These are phyloP conservation scores for Schizonepeta tenuifolia DNA, from an alignment of 257 asterid genomes.

Conservation along the genomic window DNA sequence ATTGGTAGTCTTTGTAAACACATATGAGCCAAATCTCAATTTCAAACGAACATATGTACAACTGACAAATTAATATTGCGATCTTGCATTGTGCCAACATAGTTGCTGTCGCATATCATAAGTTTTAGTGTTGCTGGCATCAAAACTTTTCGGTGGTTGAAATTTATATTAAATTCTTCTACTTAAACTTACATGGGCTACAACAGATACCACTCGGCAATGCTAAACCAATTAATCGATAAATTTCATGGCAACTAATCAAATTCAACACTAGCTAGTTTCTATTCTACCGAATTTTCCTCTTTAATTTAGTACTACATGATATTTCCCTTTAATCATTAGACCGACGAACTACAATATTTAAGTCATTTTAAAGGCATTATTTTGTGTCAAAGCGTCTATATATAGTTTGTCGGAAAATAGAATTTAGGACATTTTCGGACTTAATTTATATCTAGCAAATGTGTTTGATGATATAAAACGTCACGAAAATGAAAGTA, in stretches of 20 bases:
- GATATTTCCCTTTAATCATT: no score
- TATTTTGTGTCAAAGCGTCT: no score
- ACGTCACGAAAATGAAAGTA: background rate
- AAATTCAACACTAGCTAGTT: no score
- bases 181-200: slow-evolving; percentile 4
- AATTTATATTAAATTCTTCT: background rate
- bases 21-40: slow-evolving; percentile 9
- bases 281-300: background rate
- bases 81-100: background rate
- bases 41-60: background rate
- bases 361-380: no score
- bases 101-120: background rate
- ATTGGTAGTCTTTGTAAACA: slow-evolving; percentile 3
- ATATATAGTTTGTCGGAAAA: no score
- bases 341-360: no score
- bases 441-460: no score
- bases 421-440: no score
- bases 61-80: background rate
- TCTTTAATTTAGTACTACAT: no score
- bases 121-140: background rate
- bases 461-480: background rate
- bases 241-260: slow-evolving; percentile 4
- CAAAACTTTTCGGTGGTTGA: background rate
- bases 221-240: slow-evolving; percentile 16
- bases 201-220: slow-evolving; percentile 18